phyloP scores from a whole-genome alignment of 2,329 filamentous ascomycete species.

The Exserohilum turcica region DNA sequence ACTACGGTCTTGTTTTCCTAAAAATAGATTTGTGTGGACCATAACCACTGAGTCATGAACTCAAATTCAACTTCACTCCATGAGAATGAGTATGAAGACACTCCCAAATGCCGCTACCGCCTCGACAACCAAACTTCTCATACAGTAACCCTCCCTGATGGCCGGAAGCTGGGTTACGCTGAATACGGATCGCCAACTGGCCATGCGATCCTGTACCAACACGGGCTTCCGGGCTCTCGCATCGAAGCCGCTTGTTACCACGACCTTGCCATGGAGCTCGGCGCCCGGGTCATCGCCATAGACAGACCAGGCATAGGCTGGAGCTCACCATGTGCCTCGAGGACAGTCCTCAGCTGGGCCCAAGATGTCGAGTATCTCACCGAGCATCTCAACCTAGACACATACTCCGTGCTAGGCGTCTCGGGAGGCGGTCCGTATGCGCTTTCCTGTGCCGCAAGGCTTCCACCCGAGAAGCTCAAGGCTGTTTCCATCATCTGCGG shows the following conservation, averaged over 20 bases:
- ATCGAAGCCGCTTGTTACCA: slow-evolving; percentile 35
- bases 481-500: slow-evolving; percentile 36
- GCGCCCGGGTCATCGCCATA: slow-evolving; percentile 30
- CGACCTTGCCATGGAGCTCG: slow-evolving; percentile 25
- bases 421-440: slow-evolving; percentile 44
- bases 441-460: slow-evolving; percentile 34
- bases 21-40: too few relatives aligned
- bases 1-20: too few relatives aligned
- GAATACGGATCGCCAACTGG: slow-evolving; percentile 38
- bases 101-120: slow-evolving; percentile 15
- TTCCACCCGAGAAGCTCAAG: slow-evolving; percentile 30
- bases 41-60: not conserved
- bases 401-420: slow-evolving; percentile 36
- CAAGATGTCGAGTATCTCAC: slow-evolving; percentile 33
- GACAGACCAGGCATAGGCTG: slow-evolving; percentile 39
- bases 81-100: not conserved
- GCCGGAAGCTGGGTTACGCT: slow-evolving; percentile 46
- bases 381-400: slow-evolving; percentile 23
- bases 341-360: slow-evolving; percentile 30
- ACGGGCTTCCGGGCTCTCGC: slow-evolving; percentile 40
- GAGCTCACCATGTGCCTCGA: slow-evolving; percentile 28
- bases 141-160: slow-evolving; percentile 41
- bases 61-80: not conserved
- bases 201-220: slow-evolving; percentile 33
- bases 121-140: slow-evolving; percentile 35